phyloP scores from a whole-genome alignment of 108 stramenopile species.

The Cylindrotheca closterium region DNA sequence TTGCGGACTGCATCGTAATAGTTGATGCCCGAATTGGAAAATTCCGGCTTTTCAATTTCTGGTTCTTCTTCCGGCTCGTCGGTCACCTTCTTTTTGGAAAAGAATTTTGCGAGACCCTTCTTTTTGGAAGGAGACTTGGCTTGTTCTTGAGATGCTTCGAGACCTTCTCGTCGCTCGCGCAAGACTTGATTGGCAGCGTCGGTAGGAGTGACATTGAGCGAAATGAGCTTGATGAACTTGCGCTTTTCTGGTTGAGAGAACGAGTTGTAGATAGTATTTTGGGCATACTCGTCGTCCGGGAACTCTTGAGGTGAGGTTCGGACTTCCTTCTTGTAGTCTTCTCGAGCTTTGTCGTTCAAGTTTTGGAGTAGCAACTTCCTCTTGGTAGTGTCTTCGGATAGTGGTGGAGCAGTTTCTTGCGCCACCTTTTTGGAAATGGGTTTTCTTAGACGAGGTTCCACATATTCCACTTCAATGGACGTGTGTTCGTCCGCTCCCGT shows the following conservation, averaged over 20 bases:
- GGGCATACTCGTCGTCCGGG: background rate
- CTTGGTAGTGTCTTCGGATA: background rate
- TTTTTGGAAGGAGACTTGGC: background rate
- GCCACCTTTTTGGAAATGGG: background rate
- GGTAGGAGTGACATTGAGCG: slow-evolving; percentile 53
- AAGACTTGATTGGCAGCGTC: slow-evolving; percentile 32
- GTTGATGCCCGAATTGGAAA: slow-evolving; percentile 51
- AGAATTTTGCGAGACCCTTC: background rate
- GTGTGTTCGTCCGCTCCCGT: slow-evolving; percentile 57
- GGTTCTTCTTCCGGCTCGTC: background rate
- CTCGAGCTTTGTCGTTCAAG: slow-evolving; percentile 1
- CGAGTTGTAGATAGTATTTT: slow-evolving; percentile 51
- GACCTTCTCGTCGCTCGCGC: slow-evolving; percentile 32
- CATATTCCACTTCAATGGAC: slow-evolving; percentile 71
- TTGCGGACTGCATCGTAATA: slow-evolving; percentile 65
- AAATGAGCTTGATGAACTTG: slow-evolving; percentile 72
- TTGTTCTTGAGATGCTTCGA: background rate
- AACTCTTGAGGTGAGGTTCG: background rate
- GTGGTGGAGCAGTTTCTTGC: background rate
- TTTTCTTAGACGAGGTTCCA: slow-evolving; percentile 34
- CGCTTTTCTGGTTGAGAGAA: slow-evolving; percentile 70
- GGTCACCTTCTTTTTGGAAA: background rate
- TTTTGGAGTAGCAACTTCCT: slow-evolving; percentile 10
- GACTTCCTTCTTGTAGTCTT: slow-evolving; percentile 10
- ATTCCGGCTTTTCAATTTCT: slow-evolving; percentile 5